Percentiles rank a stretch among this genome's conserved stretches.
Evolutionary conservation across 108 stramenopile genomes (phyloP).

Genomic region (Schizochytrium sp.): DNA sequence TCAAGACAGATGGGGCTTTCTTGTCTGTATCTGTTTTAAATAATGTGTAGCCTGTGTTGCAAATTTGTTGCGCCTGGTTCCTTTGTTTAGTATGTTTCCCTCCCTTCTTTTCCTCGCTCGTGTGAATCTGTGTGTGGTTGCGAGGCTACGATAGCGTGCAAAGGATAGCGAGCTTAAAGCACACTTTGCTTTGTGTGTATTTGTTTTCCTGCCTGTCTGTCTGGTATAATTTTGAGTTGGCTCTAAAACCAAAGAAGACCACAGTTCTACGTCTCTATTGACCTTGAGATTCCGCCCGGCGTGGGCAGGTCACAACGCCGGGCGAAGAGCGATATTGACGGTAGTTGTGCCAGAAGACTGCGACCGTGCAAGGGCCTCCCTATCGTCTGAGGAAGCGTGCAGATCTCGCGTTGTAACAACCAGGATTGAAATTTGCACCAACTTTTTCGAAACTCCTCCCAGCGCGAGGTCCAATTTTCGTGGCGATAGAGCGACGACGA

Average conservation of each 20-base stretch:
- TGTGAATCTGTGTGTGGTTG: too few species aligned
- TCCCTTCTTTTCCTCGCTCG: too few species aligned
- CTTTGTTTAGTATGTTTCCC: too few species aligned
- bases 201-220: neutral
- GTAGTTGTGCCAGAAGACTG: neutral
- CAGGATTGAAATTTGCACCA: too few species aligned
- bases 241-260: neutral
- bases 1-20: neutral
- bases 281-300: neutral
- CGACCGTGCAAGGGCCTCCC: neutral
- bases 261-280: neutral
- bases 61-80: too few species aligned
- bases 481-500: too few species aligned
- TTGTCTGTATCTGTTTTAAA: neutral
- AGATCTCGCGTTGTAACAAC: too few species aligned
- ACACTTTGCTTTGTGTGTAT: too few species aligned
- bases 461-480: too few species aligned
- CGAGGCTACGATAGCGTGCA: too few species aligned
- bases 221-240: constrained; percentile 1
- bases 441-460: too few species aligned
- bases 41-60: neutral
- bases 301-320: neutral
- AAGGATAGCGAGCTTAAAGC: too few species aligned
- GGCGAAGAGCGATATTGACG: neutral
- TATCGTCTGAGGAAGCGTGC: neutral